Base-by-base conservation (phyloP, 1,139 yeast species). In the Neolecta irregularis region DNA sequence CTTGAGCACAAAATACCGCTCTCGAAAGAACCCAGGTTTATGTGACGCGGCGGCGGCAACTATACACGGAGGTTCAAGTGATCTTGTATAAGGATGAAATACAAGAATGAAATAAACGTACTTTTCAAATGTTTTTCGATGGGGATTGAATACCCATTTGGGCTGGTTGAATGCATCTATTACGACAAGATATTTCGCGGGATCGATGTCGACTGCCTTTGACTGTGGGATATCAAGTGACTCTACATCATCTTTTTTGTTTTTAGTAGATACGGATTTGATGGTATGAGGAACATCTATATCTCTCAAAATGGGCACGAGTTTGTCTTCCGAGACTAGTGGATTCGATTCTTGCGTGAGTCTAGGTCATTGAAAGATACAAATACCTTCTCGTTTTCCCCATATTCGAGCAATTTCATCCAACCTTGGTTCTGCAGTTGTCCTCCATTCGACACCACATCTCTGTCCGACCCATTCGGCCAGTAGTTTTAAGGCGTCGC, bases 371-470 rank as follows among this genome's bases (percentile, higher is more conserved):
- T 8, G 23, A 18, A 13, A 16, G 9, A 7, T 7, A 8, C n/a
- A 3, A 12, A 33, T 32, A 8, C 41, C 32, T 16, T 40, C 40
- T 7, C 25, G 20, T 7, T 41, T 26, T 48, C 81, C 81, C 98
- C 98, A 88, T 3, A 69, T 50, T 34, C 67, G 64, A 3, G 93
- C 94, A 15, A 85, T 66, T 13, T 74, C 76, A 48, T 88, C 96
- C 26, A 88, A 54, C 46, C 76, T 75, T 39, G 62, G 60, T 45
- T 75, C 74, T 0, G 91, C 67, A 34, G 65, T 67, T 0, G 70
- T 71, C 47, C 76, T 68, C 98, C 98, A 88, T 32, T 80, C 85
- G 7, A 68, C 68, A 2, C 98, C 96, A 56, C 74, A 85, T 35
- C 67, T 65, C 32, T 63, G 63, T 5, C 95, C 88, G 26, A 88